Conservation (phyloP, 2,329 filamentous ascomycete species). For the Onygenales sp. region DNA sequence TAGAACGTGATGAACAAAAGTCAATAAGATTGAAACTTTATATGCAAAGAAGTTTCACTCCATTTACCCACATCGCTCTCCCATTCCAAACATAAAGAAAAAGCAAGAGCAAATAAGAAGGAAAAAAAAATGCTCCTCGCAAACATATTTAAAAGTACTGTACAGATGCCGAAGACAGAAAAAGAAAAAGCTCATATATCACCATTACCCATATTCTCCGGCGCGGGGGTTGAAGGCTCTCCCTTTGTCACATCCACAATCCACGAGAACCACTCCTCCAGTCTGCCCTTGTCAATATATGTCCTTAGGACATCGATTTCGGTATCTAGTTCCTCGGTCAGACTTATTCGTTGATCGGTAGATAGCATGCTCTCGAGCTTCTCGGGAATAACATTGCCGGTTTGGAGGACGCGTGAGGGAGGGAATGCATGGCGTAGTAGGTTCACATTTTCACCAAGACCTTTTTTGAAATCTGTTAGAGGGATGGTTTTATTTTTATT, state of each 20-base stretch:
- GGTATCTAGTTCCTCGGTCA: conserved; percentile 60
- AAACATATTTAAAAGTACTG: background rate
- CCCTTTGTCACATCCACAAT: conserved; percentile 18
- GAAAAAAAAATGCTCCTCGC: background rate
- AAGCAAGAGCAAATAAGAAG: background rate
- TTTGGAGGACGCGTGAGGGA: background rate
- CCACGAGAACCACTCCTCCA: conserved; percentile 58
- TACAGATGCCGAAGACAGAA: background rate
- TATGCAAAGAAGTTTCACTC: no score
- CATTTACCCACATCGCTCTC: no score
- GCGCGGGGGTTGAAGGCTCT: background rate
- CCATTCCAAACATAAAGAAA: background rate
- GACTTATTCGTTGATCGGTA: conserved; percentile 51
- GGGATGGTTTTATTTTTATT: conserved; percentile 8
- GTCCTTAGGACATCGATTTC: conserved; percentile 60
- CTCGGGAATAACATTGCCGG: conserved; percentile 16
- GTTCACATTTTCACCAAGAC: conserved; percentile 9
- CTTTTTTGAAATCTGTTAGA: conserved; percentile 7
- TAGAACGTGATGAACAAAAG: no score
- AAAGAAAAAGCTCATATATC: background rate
- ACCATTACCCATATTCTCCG: background rate
- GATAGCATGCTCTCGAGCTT: conserved; percentile 20
- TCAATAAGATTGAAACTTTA: no score
- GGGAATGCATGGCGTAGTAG: background rate
- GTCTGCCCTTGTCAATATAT: conserved; percentile 57